Conservation (phyloP, 2,329 filamentous ascomycete genomes). For the Fusarium vanettenii region DNA sequence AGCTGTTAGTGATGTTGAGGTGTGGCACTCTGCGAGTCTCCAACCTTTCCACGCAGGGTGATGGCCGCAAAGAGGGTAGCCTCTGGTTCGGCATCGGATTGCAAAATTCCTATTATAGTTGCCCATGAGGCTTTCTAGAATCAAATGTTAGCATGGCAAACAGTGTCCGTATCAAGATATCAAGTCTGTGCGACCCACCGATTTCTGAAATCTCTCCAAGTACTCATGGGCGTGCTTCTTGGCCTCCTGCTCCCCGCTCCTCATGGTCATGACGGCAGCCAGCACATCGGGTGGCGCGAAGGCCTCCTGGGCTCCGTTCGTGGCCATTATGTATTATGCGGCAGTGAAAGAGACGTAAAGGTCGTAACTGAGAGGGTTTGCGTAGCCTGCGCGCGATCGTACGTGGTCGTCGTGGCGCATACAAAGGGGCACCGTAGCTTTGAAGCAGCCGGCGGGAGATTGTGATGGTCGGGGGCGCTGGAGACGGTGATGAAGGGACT, state of each 20-base stretch:
- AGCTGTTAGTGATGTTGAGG: constrained; percentile 4
- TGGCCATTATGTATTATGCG: constrained; percentile 67
- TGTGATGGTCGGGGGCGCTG: constrained; percentile 7
- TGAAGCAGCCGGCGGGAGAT: constrained; percentile 11
- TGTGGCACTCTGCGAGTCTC: neutral
- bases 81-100: constrained; percentile 83
- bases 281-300: constrained; percentile 83
- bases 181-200: constrained; percentile 64
- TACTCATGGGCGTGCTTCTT: constrained; percentile 94
- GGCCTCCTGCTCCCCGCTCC: constrained; percentile 81
- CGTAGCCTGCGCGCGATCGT: constrained; percentile 37
- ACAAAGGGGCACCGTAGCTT: constrained; percentile 34
- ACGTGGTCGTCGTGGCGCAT: constrained; percentile 38
- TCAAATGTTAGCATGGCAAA: constrained; percentile 21
- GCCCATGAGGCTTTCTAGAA: constrained; percentile 90
- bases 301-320: constrained; percentile 72
- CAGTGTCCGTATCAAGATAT: neutral
- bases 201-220: constrained; percentile 97
- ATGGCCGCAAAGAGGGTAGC: constrained; percentile 96
- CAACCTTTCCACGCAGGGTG: constrained; percentile 96
- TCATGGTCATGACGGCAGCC: constrained; percentile 91
- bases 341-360: neutral
- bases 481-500: neutral
- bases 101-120: constrained; percentile 85
- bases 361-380: constrained; percentile 7